These are phyloP conservation scores for Picochlorum sp. DNA, from an alignment of 139 green algal genomes.

Conservation along the genomic window DNA sequence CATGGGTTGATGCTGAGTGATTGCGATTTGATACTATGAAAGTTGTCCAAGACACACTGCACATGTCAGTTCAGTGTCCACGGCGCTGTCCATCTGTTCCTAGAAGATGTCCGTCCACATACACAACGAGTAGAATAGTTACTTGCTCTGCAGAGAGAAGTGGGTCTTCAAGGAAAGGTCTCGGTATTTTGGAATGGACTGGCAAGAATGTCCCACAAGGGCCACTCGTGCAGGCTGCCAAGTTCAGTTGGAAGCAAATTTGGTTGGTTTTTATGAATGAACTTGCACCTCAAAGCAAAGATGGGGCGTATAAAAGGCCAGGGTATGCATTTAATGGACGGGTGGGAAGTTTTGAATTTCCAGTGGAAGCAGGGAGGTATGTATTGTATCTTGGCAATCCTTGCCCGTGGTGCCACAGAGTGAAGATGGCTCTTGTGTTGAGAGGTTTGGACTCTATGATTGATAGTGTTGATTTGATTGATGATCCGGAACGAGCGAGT, in stretches of 20 bases:
- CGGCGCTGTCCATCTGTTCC: no score
- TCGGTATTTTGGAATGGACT: conserved; percentile 62
- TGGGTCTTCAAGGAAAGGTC: conserved; percentile 11
- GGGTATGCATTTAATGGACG: conserved; percentile 52
- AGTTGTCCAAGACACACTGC: no score
- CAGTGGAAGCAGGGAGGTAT: conserved; percentile 51
- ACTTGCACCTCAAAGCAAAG: conserved; percentile 70
- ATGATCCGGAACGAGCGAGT: conserved; percentile 66
- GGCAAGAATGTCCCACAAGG: conserved; percentile 63
- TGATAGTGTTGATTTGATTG: conserved; percentile 13
- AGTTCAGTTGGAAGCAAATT: conserved; percentile 53
- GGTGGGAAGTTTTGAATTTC: conserved; percentile 50
- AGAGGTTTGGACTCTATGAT: conserved; percentile 38
- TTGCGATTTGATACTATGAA: no score
- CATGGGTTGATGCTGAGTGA: no score
- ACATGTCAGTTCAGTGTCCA: no score
- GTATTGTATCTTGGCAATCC: conserved; percentile 86
- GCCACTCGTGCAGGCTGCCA: conserved; percentile 58
- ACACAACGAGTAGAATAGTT: background rate
- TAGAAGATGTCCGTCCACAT: no score
- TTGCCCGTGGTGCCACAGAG: conserved; percentile 93
- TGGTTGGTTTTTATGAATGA: conserved; percentile 80
- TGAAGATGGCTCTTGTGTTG: conserved; percentile 60
- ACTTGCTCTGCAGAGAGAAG: background rate
- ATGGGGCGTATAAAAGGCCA: conserved; percentile 66